Evolutionary conservation across 345 rosid species (phyloP), one percentile per base, ranked within the genome.

Genomic region (Hibiscus trionum): DNA sequence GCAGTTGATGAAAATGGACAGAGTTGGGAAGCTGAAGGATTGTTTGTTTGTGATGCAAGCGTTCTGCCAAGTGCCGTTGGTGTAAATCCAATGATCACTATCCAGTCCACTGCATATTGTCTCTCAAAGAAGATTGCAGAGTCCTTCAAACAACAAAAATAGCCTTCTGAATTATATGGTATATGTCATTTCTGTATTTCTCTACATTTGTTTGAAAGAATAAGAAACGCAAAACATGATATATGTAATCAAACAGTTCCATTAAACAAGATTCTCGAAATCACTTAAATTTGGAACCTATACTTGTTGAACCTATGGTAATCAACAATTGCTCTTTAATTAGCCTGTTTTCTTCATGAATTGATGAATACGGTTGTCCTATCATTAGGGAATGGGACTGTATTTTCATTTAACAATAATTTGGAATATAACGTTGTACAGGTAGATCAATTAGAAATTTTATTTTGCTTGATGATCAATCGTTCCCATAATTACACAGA

Each of bases 41-140:
- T 87, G 73, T 83, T 70, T 76, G 90, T 82, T 2, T 85, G 90
- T 31, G 92, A 89, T 76, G 90, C 71, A 66, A 90, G 92, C 61
- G 82, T 76, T 11, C 59, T 90, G 61, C 95, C 92, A 3, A 81
- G 75, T 78, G 95, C 92, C 29, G 65, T 84, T 64, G 95, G 95
- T 49, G 83, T 90, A 44, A 89, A 89, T 77, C 90, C 92, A 70
- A 87, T 87, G 95, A 86, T 87, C 59, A 89, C 95, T 27, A 81
- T 87, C 64, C 85, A 83, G 84, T 75, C 92, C 63, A 87, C 90
- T 5, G 90, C 95, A 61, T 85, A 86, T 62, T 86, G 90, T 78
- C 81, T 84, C 62, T 82, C 91, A 47, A 79, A 81, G 50, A 73
- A 76, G 39, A 84, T 89, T 11, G 89, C 76, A 9, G 80, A 79